These are phyloP conservation scores for Dorcoceras hygrometricum DNA, from an alignment of 257 asterid species.

Conservation along the genomic window DNA sequence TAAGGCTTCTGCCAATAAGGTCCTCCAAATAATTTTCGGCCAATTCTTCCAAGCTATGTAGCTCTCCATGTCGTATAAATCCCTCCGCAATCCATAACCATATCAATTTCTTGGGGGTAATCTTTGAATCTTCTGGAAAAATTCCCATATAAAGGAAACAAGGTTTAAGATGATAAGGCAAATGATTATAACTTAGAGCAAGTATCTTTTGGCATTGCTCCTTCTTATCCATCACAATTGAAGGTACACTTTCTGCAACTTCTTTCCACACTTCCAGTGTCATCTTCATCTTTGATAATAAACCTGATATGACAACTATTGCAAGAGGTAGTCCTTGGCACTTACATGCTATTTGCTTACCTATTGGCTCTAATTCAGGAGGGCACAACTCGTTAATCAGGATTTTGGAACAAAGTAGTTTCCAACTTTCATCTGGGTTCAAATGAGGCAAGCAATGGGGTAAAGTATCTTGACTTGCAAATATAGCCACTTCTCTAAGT, in stretches of 20 bases:
- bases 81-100: constrained; percentile 34
- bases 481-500: constrained; percentile 14
- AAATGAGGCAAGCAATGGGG: constrained; percentile 14
- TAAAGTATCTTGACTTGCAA: constrained; percentile 1
- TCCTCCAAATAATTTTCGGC: constrained; percentile 26
- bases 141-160: constrained; percentile 30
- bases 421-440: constrained; percentile 27
- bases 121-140: constrained; percentile 26
- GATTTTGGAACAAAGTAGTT: constrained; percentile 20
- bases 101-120: constrained; percentile 14
- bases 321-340: constrained; percentile 34
- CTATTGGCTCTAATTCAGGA: constrained; percentile 19
- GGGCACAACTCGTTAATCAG: constrained; percentile 6
- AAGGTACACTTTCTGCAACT: constrained; percentile 15
- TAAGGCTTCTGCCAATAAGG: constrained; percentile 27
- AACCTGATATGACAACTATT: constrained; percentile 27
- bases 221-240: constrained; percentile 20
- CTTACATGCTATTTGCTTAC: constrained; percentile 26
- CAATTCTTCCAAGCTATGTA: constrained; percentile 25
- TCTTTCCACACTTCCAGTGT: constrained; percentile 15
- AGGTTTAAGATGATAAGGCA: constrained; percentile 22
- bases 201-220: constrained; percentile 18
- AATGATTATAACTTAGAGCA: constrained; percentile 27
- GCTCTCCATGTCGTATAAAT: constrained; percentile 11
- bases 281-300: constrained; percentile 22